Base-by-base conservation (phyloP, 2,329 filamentous ascomycete species). In the Fusarium neocosmosporiellum region DNA sequence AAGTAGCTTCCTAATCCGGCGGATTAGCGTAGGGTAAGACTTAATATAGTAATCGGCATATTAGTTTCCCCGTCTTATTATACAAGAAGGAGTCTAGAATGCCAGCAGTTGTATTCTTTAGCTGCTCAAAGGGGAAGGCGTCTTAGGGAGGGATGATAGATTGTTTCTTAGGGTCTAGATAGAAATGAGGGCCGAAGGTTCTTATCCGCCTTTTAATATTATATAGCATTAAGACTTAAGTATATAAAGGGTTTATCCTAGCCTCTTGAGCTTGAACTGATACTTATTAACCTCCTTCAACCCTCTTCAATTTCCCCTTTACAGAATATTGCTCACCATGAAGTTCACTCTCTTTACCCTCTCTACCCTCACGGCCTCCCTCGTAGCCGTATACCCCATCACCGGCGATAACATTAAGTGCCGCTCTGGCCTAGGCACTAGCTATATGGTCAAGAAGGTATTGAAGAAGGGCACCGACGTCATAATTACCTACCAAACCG, bases 331-430 rank as follows among this genome's bases (percentile, higher is more conserved):
- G 13, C 24, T 29, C 36, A 61, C 46, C 6, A 63, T 63, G 59
- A 63, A 63, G 34, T 43, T 63, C 43, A 54, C 59, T 39, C 43
- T 55, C 20, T 10, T 63, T 34, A n/a, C 48, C 16, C 20, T 41
- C 9, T 31, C 9, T 13, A 20, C 43, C 18, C 43, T 67, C n/a
- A 36, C 22, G 8, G n/a, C 39, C 16, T 53, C 53, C 29, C 22
- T 59, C 11, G 18, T 53, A 7, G 63, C 20, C 6, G 63, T 41
- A 3, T 69, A 63, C 22, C 33, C 39, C 20, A 69, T 69, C 34
- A 63, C 50, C 27, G 63, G 66, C 5, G 50, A 67, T 16, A 41
- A 27, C 6, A 63, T 69, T 16, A 58, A 43, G 41, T 69, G 66
- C 8, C 66, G 63, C 7, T 59, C 34, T 5, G 66, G 66, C 4